These are phyloP conservation scores for Mycena kentingensis DNA, from an alignment of 768 basidiomycete species.

Conservation along the genomic window DNA sequence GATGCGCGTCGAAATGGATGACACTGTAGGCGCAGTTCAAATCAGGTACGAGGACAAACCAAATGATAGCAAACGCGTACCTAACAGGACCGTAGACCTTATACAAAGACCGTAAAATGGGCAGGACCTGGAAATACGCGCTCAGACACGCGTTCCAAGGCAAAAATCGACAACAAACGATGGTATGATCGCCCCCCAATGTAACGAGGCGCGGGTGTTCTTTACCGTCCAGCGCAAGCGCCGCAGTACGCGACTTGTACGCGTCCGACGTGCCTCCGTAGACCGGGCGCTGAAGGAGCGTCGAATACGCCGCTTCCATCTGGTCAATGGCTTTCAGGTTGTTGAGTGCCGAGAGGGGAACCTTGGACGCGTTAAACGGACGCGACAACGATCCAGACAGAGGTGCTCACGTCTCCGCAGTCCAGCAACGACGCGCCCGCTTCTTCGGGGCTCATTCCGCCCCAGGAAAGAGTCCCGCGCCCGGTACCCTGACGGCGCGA, in stretches of 20 bases:
- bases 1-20: slow-evolving; percentile 67
- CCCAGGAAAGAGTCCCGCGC: slow-evolving; percentile 54
- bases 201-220: slow-evolving; percentile 67
- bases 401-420: slow-evolving; percentile 56
- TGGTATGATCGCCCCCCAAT: slow-evolving; percentile 73
- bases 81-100: slow-evolving; percentile 68
- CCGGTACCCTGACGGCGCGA: slow-evolving; percentile 45
- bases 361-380: slow-evolving; percentile 38
- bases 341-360: slow-evolving; percentile 61
- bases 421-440: slow-evolving; percentile 50
- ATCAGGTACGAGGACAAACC: slow-evolving; percentile 63
- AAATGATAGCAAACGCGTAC: slow-evolving; percentile 53
- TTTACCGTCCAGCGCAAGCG: slow-evolving; percentile 52
- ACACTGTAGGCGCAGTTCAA: slow-evolving; percentile 44
- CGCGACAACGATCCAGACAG: neutral
- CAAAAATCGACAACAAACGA: slow-evolving; percentile 44
- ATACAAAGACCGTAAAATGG: slow-evolving; percentile 66
- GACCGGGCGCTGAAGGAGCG: slow-evolving; percentile 54
- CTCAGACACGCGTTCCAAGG: slow-evolving; percentile 49
- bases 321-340: slow-evolving; percentile 65
- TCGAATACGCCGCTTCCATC: slow-evolving; percentile 66
- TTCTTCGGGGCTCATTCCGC: slow-evolving; percentile 49
- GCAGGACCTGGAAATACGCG: slow-evolving; percentile 52
- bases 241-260: slow-evolving; percentile 27
- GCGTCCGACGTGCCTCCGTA: slow-evolving; percentile 25